Conservation (phyloP, 257 asterid genomes). For the Forsythia suspensa region DNA sequence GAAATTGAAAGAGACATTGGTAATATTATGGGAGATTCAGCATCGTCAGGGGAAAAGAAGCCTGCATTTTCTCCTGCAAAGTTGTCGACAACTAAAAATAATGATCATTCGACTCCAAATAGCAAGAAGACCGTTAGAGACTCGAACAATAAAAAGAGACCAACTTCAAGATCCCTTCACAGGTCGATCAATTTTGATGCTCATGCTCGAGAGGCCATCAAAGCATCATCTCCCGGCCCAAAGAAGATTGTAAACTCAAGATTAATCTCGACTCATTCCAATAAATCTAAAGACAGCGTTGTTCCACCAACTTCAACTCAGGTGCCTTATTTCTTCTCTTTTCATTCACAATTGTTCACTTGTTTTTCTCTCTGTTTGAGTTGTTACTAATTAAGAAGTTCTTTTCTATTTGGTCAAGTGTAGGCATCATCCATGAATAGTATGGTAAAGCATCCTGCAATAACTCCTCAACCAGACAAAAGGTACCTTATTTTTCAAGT, state of each 20-base stretch:
- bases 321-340: conserved; percentile 41
- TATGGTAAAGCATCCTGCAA: conserved; percentile 31
- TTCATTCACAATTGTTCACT: conserved; percentile 6
- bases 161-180: conserved; percentile 56
- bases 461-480: conserved; percentile 37
- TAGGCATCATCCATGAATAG: conserved; percentile 52
- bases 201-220: conserved; percentile 32
- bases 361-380: conserved; percentile 11
- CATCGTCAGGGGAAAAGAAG: conserved; percentile 27
- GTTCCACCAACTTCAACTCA: conserved; percentile 38
- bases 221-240: conserved; percentile 39
- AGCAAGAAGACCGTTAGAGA: conserved; percentile 31
- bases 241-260: conserved; percentile 43
- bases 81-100: conserved; percentile 22
- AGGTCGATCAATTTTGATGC: conserved; percentile 48
- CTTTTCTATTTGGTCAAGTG: conserved; percentile 9
- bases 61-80: conserved; percentile 29
- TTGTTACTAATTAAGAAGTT: neutral
- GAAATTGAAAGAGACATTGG: conserved; percentile 22
- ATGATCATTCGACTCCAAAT: conserved; percentile 30
- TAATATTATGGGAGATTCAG: conserved; percentile 26
- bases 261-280: conserved; percentile 38
- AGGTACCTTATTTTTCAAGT: conserved; percentile 40
- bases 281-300: conserved; percentile 43
- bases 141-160: conserved; percentile 39